Conservation (phyloP, 2,329 filamentous ascomycete species). For the Drechslerella stenobrocha region DNA sequence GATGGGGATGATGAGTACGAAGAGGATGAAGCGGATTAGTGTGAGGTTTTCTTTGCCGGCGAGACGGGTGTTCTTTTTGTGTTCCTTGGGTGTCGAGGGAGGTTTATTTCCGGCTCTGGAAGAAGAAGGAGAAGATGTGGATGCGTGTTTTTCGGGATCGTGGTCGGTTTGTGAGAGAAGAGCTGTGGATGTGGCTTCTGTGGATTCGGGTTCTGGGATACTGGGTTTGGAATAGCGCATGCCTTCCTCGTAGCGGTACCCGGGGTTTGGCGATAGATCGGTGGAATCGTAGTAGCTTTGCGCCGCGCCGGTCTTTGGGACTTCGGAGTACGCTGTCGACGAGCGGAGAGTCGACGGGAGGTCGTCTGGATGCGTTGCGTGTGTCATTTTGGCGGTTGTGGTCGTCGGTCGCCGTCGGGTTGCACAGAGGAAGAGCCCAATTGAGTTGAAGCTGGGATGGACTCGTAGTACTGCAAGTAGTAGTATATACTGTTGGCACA, state of each 20-base stretch:
- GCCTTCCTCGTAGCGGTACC: constrained; percentile 15
- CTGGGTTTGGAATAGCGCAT: constrained; percentile 26
- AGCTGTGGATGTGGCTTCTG: constrained; percentile 6
- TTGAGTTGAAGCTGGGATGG: too few relatives aligned
- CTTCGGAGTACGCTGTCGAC: too few relatives aligned
- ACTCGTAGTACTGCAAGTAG: too few relatives aligned
- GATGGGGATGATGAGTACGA: constrained; percentile 7
- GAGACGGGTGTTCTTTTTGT: constrained; percentile 9
- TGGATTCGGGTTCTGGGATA: not conserved
- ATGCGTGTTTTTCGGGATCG: constrained; percentile 17
- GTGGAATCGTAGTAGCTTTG: constrained; percentile 2
- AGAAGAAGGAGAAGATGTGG: not conserved
- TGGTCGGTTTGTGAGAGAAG: constrained; percentile 26
- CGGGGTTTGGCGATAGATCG: not conserved
- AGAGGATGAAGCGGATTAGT: constrained; percentile 10
- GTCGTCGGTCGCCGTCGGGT: not conserved
- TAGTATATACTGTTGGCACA: too few relatives aligned
- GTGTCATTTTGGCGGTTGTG: constrained; percentile 39
- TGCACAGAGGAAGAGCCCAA: constrained; percentile 22
- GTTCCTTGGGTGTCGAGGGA: not conserved
- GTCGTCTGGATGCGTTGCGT: constrained; percentile 29
- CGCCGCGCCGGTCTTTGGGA: not conserved
- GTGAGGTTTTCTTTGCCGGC: constrained; percentile 19
- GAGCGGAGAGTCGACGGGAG: constrained; percentile 9
- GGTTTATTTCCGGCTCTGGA: not conserved